Conservation (phyloP, 1,284 basidiomycete species). For the Neonothopanus nambi region DNA sequence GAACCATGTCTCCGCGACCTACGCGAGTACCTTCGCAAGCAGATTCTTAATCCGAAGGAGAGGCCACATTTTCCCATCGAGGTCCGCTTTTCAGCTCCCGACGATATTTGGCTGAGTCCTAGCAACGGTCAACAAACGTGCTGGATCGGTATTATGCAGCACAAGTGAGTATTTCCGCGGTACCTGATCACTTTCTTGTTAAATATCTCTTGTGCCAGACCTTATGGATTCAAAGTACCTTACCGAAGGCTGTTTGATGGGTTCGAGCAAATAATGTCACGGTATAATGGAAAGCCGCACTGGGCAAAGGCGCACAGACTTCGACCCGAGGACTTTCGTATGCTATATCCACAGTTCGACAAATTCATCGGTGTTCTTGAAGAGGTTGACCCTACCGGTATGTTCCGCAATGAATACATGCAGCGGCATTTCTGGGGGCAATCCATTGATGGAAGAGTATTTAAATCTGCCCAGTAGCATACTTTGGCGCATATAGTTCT, state of each 20-base stretch:
- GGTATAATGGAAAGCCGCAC: constrained; percentile 86
- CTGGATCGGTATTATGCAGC: constrained; percentile 97
- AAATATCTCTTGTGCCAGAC: constrained; percentile 48
- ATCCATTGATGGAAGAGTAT: constrained; percentile 51
- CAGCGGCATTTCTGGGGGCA: constrained; percentile 72
- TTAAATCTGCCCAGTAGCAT: constrained; percentile 43
- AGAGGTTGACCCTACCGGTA: constrained; percentile 76
- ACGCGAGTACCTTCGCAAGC: constrained; percentile 72
- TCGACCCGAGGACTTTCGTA: constrained; percentile 63
- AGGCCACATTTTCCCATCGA: constrained; percentile 94
- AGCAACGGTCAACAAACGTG: constrained; percentile 79
- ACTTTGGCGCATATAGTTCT: background rate
- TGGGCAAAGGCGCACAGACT: constrained; percentile 95
- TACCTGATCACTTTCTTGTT: constrained; percentile 8
- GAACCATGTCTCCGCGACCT: constrained; percentile 74
- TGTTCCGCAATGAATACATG: constrained; percentile 82
- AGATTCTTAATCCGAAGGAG: constrained; percentile 73
- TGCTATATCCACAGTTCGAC: constrained; percentile 82
- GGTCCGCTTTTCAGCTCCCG: constrained; percentile 84
- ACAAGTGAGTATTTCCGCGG: constrained; percentile 62
- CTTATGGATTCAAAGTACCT: constrained; percentile 87
- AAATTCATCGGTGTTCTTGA: constrained; percentile 76
- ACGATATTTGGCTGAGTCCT: constrained; percentile 95
- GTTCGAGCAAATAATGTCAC: constrained; percentile 78
- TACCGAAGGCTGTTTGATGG: constrained; percentile 81